Conservation (phyloP, 2,329 filamentous ascomycete species). For the Endothia cerciana region DNA sequence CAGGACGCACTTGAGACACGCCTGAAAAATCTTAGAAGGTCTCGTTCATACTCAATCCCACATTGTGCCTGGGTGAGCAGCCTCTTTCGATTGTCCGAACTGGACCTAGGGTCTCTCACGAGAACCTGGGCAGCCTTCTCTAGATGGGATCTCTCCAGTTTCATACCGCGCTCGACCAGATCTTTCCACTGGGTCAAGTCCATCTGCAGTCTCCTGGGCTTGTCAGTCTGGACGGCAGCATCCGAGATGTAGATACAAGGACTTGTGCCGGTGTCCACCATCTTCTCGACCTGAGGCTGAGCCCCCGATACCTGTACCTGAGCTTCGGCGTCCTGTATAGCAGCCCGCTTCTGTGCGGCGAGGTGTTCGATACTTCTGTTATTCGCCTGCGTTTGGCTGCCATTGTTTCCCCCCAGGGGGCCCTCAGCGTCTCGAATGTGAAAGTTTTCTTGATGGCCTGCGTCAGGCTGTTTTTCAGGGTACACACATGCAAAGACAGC, state of each 20-base stretch:
- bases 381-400: not conserved
- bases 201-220: not conserved
- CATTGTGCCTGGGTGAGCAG: not conserved
- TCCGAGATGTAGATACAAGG: not conserved
- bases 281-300: not conserved
- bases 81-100: not conserved
- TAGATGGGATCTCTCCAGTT: not conserved
- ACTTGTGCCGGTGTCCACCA: not conserved
- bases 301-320: not conserved
- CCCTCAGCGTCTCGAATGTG: not conserved
- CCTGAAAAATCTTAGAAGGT: slow-evolving; percentile 1
- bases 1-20: not conserved
- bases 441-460: not conserved
- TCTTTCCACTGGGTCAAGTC: not conserved
- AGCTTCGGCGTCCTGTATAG: not conserved
- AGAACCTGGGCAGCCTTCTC: not conserved
- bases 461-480: not conserved
- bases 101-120: not conserved
- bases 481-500: slow-evolving; percentile 9
- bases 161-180: not conserved
- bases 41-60: slow-evolving; percentile 1
- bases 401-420: too few species aligned
- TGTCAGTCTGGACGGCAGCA: not conserved
- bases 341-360: not conserved
- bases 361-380: too few species aligned